Base-by-base conservation (phyloP, 176 grass and related monocot species). In the Zoysia japonica region DNA sequence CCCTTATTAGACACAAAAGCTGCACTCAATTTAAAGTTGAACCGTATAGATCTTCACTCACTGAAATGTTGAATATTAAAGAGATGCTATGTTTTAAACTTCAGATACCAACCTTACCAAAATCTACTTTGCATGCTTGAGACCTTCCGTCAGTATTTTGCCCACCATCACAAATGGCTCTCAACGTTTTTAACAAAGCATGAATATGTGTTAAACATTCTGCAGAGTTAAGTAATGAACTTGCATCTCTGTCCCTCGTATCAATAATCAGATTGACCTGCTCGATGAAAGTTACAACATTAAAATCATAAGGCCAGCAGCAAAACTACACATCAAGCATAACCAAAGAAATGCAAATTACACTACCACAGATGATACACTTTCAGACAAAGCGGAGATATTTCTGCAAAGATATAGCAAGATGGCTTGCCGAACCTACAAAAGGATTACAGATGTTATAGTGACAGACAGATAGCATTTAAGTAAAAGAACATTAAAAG, bases 381-480 rank as follows among this genome's bases (percentile, higher is more conserved):
- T 87, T 66, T 78, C 61, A 44, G 87, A 76, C 74, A 89, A 79
- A 56, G 81, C 80, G 77, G 85, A 36, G 38, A 94, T 74, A 65
- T 92, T 73, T 79, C 76, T 89, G 85, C 94, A 97, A 85, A 97
- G 94, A 59, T 65, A 90, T 88, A 90, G 80, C 61, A 94, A 83
- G 76, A 97, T 92, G 67, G 49, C 78, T 75, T 90, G 83, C 67
- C 67, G 55, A 78, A 94, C 89, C 94, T 97, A 19, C 60, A 83
- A 83, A 79, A 80, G 37, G 59, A 89, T 43, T 47, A 0, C 74
- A 91, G 67, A 55, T 11, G 40, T 47, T 75, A 79, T 14, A 81
- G 40, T 28, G 11, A 28, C 28, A 28, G 28, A 28, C 28, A 28
- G 28, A 56, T 81, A 82, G 3, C 40, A 67, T 78, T 56, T 10